Evolutionary conservation across 2,329 filamentous ascomycete genomes (phyloP).

Genomic region (Monilinia polystroma): DNA sequence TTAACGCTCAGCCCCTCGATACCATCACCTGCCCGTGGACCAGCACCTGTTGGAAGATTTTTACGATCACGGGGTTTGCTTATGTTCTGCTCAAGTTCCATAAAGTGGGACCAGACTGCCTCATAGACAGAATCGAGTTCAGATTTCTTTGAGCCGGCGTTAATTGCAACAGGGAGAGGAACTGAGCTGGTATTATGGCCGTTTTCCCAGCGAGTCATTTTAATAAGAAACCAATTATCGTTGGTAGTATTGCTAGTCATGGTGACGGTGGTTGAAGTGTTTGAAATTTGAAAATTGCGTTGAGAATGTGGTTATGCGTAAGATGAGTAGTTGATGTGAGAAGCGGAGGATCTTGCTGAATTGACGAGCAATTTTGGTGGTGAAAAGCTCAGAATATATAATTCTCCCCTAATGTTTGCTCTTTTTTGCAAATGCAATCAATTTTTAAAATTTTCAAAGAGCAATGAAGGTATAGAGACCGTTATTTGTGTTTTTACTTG

Average conservation of each 20-base stretch:
- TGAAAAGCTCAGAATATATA: conserved; percentile 4
- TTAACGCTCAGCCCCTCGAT: conserved; percentile 4
- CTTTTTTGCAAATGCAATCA: not conserved
- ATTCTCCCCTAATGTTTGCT: not conserved
- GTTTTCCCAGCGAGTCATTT: conserved; percentile 1
- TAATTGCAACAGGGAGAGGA: not conserved
- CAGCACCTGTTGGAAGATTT: conserved; percentile 3
- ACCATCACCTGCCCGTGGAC: not conserved
- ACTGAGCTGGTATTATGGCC: not conserved
- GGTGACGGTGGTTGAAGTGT: not conserved
- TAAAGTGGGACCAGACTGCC: not conserved
- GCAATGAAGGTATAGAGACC: not conserved
- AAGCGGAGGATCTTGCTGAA: not conserved
- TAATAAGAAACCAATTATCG: not conserved
- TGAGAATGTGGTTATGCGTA: not conserved
- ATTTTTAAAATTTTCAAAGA: not conserved
- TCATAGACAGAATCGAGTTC: not conserved
- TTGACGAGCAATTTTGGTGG: not conserved
- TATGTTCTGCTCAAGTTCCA: not conserved
- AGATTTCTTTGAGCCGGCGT: not conserved
- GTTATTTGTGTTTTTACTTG: not conserved
- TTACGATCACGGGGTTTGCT: not conserved
- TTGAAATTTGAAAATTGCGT: not conserved
- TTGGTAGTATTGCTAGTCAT: not conserved
- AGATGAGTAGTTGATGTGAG: not conserved